Percentiles rank a stretch among this genome's conserved stretches.
phyloP scores from a whole-genome alignment of 345 rosid species.

The Camelina neglecta region DNA sequence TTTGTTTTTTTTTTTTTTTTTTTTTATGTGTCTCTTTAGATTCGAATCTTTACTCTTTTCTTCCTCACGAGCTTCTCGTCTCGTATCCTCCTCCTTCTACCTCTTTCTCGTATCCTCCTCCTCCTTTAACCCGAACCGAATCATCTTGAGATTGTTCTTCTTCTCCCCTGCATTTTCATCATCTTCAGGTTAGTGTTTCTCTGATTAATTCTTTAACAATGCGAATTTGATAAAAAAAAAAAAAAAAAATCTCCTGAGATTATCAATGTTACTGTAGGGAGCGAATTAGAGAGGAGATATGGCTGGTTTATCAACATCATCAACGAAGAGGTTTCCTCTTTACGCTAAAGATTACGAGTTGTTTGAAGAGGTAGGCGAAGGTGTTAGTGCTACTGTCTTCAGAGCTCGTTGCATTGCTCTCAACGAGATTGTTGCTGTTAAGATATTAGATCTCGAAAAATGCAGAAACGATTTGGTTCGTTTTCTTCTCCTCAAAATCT shows the following conservation, averaged over 20 bases:
- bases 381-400: slow-evolving; percentile 80
- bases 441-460: slow-evolving; percentile 81
- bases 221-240: slow-evolving; percentile 4
- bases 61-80: slow-evolving; percentile 35
- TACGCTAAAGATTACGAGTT: slow-evolving; percentile 67
- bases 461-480: slow-evolving; percentile 80
- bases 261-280: not conserved
- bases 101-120: slow-evolving; percentile 30
- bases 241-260: too few relatives aligned
- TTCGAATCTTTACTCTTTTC: slow-evolving; percentile 32
- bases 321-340: slow-evolving; percentile 66
- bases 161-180: not conserved
- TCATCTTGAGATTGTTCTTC: not conserved
- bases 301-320: slow-evolving; percentile 41
- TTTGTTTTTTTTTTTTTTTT: too few relatives aligned
- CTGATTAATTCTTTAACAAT: not conserved
- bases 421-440: slow-evolving; percentile 77
- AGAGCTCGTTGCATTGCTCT: slow-evolving; percentile 82
- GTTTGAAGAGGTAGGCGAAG: slow-evolving; percentile 86
- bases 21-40: slow-evolving; percentile 2
- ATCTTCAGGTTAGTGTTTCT: not conserved
- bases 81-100: slow-evolving; percentile 22
- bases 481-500: not conserved
- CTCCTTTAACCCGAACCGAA: too few relatives aligned
- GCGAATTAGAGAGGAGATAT: not conserved